These are phyloP conservation scores for Linnemannia exigua DNA, from an alignment of 192 early-diverging fungal species.

Conservation along the genomic window DNA sequence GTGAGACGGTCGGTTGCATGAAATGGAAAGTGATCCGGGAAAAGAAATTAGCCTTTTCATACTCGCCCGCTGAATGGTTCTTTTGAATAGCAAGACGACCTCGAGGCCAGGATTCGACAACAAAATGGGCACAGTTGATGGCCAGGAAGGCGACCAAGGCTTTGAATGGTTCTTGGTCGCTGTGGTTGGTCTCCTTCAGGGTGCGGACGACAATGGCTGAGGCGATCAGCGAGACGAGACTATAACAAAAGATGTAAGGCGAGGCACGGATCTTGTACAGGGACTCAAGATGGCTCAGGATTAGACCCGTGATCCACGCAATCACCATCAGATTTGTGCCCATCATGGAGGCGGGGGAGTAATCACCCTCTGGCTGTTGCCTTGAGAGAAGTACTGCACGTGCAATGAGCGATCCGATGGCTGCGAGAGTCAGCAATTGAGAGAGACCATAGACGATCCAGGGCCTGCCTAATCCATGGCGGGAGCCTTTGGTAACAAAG, in stretches of 20 bases:
- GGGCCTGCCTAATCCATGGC: conserved; percentile 17
- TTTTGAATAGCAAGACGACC: conserved; percentile 4
- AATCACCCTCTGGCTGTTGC: not conserved
- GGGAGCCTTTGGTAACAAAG: not conserved
- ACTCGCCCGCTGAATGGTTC: conserved; percentile 13
- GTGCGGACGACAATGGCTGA: conserved; percentile 29
- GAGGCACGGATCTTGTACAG: conserved; percentile 29
- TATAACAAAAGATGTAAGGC: conserved; percentile 10
- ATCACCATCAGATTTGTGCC: conserved; percentile 12
- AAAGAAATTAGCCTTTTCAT: conserved; percentile 49
- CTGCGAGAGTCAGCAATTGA: conserved; percentile 18
- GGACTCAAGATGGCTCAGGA: conserved; percentile 21
- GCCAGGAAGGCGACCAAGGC: conserved; percentile 24
- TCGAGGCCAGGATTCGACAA: conserved; percentile 46
- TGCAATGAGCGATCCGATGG: conserved; percentile 11
- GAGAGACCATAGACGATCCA: conserved; percentile 30
- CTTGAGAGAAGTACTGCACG: conserved; percentile 2
- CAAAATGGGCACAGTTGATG: conserved; percentile 12
- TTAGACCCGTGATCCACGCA: conserved; percentile 9
- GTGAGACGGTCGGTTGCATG: conserved; percentile 28
- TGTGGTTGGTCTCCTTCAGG: not conserved
- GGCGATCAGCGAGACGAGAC: conserved; percentile 14
- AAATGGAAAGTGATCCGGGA: conserved; percentile 38
- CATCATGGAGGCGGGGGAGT: conserved; percentile 23
- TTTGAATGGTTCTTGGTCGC: conserved; percentile 9